These are phyloP conservation scores for Candida krabiensis DNA, from an alignment of 805 yeast genomes.

Conservation along the genomic window DNA sequence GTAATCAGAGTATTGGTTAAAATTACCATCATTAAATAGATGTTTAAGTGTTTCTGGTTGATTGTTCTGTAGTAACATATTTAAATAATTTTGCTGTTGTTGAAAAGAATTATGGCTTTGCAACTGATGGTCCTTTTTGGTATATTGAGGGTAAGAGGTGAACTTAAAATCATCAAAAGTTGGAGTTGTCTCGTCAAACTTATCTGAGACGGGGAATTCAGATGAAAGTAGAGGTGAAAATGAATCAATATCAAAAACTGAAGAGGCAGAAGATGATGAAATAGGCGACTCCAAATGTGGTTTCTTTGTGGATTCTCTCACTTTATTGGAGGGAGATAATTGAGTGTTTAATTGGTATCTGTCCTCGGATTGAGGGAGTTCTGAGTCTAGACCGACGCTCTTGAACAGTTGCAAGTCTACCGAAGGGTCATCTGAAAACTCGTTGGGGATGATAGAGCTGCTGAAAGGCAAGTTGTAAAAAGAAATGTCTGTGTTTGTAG, in stretches of 20 bases:
- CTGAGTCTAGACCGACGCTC: background rate
- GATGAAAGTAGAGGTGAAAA: constrained; percentile 15
- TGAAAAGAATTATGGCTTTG: constrained; percentile 3
- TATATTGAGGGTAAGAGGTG: constrained; percentile 1
- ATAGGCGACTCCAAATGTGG: constrained; percentile 17
- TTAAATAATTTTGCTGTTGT: background rate
- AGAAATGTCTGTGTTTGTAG: background rate
- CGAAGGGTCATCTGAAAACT: background rate
- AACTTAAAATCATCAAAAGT: constrained; percentile 10
- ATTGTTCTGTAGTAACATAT: background rate
- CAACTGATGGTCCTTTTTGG: constrained; percentile 5
- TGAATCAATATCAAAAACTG: constrained; percentile 15
- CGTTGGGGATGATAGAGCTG: background rate
- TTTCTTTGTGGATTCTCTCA: no score
- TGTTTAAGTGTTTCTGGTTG: background rate
- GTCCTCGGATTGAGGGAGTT: background rate
- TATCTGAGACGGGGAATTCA: constrained; percentile 14
- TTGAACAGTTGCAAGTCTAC: background rate
- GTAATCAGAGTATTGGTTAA: constrained; percentile 8
- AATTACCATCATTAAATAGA: constrained; percentile 1
- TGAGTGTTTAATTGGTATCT: background rate
- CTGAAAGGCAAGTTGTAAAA: background rate
- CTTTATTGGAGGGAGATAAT: background rate
- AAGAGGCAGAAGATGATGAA: constrained; percentile 21
- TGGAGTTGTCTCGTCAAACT: constrained; percentile 6